These are phyloP conservation scores for Podaxis rugospora DNA, from an alignment of 768 basidiomycete species.

Conservation along the genomic window DNA sequence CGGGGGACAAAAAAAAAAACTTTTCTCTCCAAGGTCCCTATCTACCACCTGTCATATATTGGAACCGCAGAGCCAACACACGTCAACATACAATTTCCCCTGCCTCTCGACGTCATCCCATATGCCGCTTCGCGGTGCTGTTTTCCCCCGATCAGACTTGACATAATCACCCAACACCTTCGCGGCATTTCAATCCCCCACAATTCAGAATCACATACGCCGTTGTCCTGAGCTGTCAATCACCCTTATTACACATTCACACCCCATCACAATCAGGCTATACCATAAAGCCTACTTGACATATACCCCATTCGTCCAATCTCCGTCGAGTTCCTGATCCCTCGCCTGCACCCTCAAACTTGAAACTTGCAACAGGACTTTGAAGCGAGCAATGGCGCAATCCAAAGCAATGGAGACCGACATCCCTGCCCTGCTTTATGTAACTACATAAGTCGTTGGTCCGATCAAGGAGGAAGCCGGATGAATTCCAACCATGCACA, in stretches of 20 bases:
- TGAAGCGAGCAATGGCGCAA: background rate
- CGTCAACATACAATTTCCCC: background rate
- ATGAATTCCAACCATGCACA: background rate
- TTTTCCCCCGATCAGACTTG: background rate
- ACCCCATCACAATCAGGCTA: background rate
- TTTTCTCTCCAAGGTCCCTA: background rate
- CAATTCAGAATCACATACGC: background rate
- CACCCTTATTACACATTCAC: background rate
- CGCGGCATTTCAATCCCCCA: background rate
- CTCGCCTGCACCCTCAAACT: background rate
- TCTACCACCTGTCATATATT: background rate
- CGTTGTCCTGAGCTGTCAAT: background rate
- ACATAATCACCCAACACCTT: background rate
- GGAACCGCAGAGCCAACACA: background rate
- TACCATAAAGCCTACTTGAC: conserved; percentile 2
- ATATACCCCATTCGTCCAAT: background rate
- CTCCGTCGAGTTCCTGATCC: background rate
- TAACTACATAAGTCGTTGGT: background rate
- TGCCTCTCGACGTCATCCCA: background rate
- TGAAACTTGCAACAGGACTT: background rate
- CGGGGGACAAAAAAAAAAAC: background rate
- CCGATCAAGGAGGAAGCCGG: conserved; percentile 8
- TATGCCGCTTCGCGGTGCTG: background rate
- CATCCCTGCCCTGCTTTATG: background rate
- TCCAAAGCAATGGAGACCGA: background rate